These are phyloP conservation scores for Kalaharituber pfeilii DNA, from an alignment of 2,329 filamentous ascomycete species.

Conservation along the genomic window DNA sequence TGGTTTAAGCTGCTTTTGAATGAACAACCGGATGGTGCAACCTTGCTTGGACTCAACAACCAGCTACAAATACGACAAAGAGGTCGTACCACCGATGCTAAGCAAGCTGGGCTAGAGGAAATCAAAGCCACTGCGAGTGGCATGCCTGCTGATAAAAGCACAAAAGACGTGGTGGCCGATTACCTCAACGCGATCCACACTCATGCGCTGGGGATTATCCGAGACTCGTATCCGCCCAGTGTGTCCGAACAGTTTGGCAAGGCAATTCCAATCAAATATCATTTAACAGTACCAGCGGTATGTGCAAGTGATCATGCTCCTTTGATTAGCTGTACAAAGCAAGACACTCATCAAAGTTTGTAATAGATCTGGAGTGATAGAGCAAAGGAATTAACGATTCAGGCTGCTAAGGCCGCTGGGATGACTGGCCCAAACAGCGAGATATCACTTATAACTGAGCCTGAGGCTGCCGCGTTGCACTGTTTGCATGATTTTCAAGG, in stretches of 20 bases:
- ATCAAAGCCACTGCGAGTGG: not conserved
- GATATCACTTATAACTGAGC: constrained; percentile 8
- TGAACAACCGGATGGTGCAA: not conserved
- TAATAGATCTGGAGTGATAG: constrained; percentile 9
- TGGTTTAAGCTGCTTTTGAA: not conserved
- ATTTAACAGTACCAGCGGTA: constrained; percentile 49
- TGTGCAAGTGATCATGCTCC: too few relatives aligned
- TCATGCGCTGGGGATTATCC: constrained; percentile 62
- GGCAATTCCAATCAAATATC: constrained; percentile 58
- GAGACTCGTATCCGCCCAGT: constrained; percentile 41
- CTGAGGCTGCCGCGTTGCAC: constrained; percentile 11
- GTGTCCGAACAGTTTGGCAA: constrained; percentile 35
- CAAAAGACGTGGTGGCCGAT: constrained; percentile 62
- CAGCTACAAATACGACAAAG: too few relatives aligned
- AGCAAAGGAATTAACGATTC: constrained; percentile 6
- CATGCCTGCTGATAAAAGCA: constrained; percentile 37
- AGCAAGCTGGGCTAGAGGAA: not conserved
- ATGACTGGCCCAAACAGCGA: not conserved
- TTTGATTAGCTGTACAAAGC: not conserved
- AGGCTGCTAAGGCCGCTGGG: constrained; percentile 8
- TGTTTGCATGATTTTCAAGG: constrained; percentile 5
- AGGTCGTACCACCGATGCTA: not conserved
- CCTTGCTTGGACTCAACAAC: not conserved
- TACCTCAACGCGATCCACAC: constrained; percentile 60
- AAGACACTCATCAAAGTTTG: not conserved